Evolutionary conservation across 164 flowering plant species (phyloP), one percentile per base, ranked within the genome.

Genomic region (Protea cynaroides): DNA sequence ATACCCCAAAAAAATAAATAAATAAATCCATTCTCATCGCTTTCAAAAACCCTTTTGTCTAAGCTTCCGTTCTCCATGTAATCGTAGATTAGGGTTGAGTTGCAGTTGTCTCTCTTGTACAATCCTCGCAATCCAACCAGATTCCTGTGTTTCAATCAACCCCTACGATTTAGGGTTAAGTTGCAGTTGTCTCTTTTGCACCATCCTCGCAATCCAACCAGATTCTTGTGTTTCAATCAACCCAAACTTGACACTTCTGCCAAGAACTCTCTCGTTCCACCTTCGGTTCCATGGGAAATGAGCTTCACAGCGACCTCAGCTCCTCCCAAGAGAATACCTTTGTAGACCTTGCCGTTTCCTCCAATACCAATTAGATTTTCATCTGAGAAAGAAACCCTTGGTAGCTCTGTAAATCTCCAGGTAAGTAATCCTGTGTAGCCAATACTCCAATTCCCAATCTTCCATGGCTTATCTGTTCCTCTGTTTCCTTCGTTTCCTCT

Each of bases 161-260:
- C 83, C n/a, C n/a, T n/a, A 62, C 78, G 80, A 25, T 78, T 70
- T 62, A 82, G 68, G 6, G 76, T 69, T 25, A 82, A 71, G 63
- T 71, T 69, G 13, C 70, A 75, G 14, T 61, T 72, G n/a, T 67
- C 79, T 25, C 65, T 72, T 47, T 75, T 80, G 59, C 78, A 78
- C 86, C 84, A 83, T 14, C 87, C 87, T 57, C 72, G 75, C 67
- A 83, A 56, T 7, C 73, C 69, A 7, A 81, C 87, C 68, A 83
- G 69, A 34, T 74, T 79, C 44, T 83, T 73, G 59, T 83, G 87
- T 69, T 74, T 76, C 55, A 83, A 49, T 52, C 84, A 67, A 1
- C 86, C 86, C 4, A 83, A 59, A 60, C 83, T 83, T 44, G 81
- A 78, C 25, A 83, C 69, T 64, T 83, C 86, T 3, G 84, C 78